Conservation (phyloP, 148 eudicot species). For the Rhododendron griersonianum region DNA sequence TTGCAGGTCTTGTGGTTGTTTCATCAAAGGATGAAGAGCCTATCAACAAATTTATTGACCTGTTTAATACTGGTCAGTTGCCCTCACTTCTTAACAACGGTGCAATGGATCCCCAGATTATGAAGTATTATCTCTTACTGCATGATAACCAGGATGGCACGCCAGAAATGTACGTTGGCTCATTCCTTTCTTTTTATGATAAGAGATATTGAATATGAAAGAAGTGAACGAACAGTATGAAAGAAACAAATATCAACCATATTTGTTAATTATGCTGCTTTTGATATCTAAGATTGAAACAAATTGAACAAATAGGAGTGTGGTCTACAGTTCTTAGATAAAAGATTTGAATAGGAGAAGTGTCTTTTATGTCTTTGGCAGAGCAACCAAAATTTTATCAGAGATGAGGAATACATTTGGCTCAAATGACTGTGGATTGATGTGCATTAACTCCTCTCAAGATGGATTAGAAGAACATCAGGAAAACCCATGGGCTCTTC, state of each 20-base stretch:
- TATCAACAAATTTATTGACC: slow-evolving; percentile 73
- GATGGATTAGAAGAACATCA: slow-evolving; percentile 44
- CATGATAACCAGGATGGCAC: slow-evolving; percentile 85
- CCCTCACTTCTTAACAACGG: slow-evolving; percentile 84
- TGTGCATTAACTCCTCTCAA: slow-evolving; percentile 69
- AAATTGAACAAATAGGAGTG: not conserved
- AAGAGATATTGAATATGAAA: not conserved
- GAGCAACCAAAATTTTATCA: slow-evolving; percentile 60
- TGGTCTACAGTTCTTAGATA: not conserved
- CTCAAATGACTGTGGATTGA: slow-evolving; percentile 64
- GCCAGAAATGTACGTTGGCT: slow-evolving; percentile 49
- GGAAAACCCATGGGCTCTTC: slow-evolving; percentile 69
- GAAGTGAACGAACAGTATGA: not conserved
- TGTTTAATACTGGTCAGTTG: slow-evolving; percentile 71
- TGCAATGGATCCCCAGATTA: slow-evolving; percentile 94
- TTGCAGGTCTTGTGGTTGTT: slow-evolving; percentile 90
- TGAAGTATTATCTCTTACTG: slow-evolving; percentile 70
- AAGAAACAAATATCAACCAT: not conserved
- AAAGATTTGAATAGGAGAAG: not conserved
- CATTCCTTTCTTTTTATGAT: slow-evolving; percentile 1
- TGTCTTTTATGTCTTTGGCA: slow-evolving; percentile 25
- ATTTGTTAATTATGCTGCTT: not conserved
- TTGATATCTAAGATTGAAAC: not conserved
- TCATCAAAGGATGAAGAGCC: slow-evolving; percentile 87
- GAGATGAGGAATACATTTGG: slow-evolving; percentile 92